Evolutionary conservation across 768 basidiomycete genomes (phyloP).

Genomic region (Suillus fuscotomentosus): DNA sequence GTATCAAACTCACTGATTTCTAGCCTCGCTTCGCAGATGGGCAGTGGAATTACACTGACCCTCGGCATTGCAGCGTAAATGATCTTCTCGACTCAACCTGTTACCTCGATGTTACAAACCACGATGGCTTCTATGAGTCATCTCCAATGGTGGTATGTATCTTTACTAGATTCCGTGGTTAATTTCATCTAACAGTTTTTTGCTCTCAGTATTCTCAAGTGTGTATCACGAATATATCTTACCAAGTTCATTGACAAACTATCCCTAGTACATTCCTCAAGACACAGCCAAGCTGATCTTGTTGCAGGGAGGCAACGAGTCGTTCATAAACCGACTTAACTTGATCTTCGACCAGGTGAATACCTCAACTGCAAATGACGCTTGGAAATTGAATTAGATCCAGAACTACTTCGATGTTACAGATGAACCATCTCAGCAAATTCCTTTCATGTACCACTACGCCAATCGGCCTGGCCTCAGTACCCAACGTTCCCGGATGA

Average conservation of each 20-base stretch:
- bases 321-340: slow-evolving; percentile 54
- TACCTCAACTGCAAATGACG: background rate
- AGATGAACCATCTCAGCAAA: slow-evolving; percentile 66
- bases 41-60: slow-evolving; percentile 63
- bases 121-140: slow-evolving; percentile 66
- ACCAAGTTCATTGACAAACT: background rate
- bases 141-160: slow-evolving; percentile 57
- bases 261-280: slow-evolving; percentile 56
- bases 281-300: slow-evolving; percentile 61
- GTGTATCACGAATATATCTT: background rate
- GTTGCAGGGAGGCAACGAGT: slow-evolving; percentile 55
- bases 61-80: slow-evolving; percentile 63
- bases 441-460: slow-evolving; percentile 72
- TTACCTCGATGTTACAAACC: slow-evolving; percentile 52
- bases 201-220: slow-evolving; percentile 54
- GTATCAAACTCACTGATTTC: background rate
- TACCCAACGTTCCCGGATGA: slow-evolving; percentile 52
- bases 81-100: slow-evolving; percentile 58
- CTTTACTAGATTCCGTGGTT: background rate
- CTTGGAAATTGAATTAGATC: background rate
- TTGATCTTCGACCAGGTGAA: slow-evolving; percentile 55
- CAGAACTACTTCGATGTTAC: slow-evolving; percentile 62
- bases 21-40: slow-evolving; percentile 58
- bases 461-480: slow-evolving; percentile 58
- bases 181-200: background rate